These are phyloP conservation scores for Dactylellina cionopaga DNA, from an alignment of 2,329 filamentous ascomycete genomes.

Conservation along the genomic window DNA sequence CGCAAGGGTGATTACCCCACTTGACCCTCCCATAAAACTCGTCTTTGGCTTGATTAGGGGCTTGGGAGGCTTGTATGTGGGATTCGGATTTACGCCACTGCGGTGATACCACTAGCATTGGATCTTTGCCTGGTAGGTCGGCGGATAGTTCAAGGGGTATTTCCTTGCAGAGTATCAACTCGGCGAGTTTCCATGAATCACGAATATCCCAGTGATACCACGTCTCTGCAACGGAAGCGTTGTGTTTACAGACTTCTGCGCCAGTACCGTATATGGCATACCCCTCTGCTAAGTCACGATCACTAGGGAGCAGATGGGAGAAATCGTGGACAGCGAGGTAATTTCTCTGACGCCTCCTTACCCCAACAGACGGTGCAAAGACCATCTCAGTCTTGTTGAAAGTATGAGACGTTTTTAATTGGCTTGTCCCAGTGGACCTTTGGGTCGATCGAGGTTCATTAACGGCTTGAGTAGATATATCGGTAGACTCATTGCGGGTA, in stretches of 20 bases:
- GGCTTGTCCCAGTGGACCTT: slow-evolving; percentile 34
- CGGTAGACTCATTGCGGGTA: slow-evolving; percentile 41
- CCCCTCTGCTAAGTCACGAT: slow-evolving; percentile 76
- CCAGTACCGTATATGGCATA: slow-evolving; percentile 87
- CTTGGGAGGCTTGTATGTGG: background rate
- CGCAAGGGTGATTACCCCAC: slow-evolving; percentile 74
- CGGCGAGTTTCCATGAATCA: slow-evolving; percentile 84
- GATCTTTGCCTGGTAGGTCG: slow-evolving; percentile 62
- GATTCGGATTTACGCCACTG: slow-evolving; percentile 32
- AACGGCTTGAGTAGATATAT: slow-evolving; percentile 32
- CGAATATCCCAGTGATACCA: slow-evolving; percentile 77
- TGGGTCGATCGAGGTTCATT: slow-evolving; percentile 34
- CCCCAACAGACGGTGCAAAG: slow-evolving; percentile 21
- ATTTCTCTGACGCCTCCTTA: slow-evolving; percentile 34
- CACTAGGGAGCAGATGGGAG: slow-evolving; percentile 77
- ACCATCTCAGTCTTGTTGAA: slow-evolving; percentile 20
- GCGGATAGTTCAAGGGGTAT: slow-evolving; percentile 73
- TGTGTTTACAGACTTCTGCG: slow-evolving; percentile 82
- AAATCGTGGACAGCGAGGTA: slow-evolving; percentile 76
- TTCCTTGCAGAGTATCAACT: slow-evolving; percentile 78
- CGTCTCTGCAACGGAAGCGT: slow-evolving; percentile 78
- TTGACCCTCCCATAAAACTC: slow-evolving; percentile 70
- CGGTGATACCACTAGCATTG: slow-evolving; percentile 73
- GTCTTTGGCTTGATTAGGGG: slow-evolving; percentile 22
- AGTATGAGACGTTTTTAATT: slow-evolving; percentile 37